Evolutionary conservation across 2,329 filamentous ascomycete genomes (phyloP), one percentile per base, ranked within the genome.

Genomic region (Lithohypha guttulata): DNA sequence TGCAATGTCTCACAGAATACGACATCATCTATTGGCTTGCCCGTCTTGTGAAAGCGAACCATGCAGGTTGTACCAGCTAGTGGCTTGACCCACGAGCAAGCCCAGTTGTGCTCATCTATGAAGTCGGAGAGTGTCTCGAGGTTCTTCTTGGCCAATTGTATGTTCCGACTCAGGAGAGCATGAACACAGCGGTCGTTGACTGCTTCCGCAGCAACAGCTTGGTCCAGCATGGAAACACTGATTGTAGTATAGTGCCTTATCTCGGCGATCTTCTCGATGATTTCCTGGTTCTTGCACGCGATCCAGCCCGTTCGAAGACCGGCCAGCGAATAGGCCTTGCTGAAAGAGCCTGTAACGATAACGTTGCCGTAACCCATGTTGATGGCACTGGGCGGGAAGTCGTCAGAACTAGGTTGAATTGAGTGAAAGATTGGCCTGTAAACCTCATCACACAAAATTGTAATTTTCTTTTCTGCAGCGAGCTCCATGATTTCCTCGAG

Each of bases 221-320:
- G 84, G 56, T 93, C 84, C 7, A 94, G 64, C 52, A 80, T 75
- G 13, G 81, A 82, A 0, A 93, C 84, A 26, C 80, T 84, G 53
- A 93, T 93, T 15, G 82, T 85, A 2, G 84, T 93, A 63, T 93
- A 94, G 57, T 93, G 80, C 25, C 85, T 69, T 1, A 79, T 78
- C 8, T 66, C 61, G 9, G 79, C 75, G 43, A 83, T 67, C 8
- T 68, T 63, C 35, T 77, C 71, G 34, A 89, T 70, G 39, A 93
- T 67, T 1, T 63, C 61, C 5, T 57, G 54, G 57, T 76, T 73
- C 18, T 75, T 74, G 13, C 77, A 79, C 2, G 81, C 83, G 39
- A 89, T 69, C 86, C 86, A 95, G 23, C 86, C 86, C 1, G 87
- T 60, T 0, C 85, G 76, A 44, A 93, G 78, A 1, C 86, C 85